Evolutionary conservation across 169 alveolate genomes (phyloP).

Genomic region (Hammondia hammondi): DNA sequence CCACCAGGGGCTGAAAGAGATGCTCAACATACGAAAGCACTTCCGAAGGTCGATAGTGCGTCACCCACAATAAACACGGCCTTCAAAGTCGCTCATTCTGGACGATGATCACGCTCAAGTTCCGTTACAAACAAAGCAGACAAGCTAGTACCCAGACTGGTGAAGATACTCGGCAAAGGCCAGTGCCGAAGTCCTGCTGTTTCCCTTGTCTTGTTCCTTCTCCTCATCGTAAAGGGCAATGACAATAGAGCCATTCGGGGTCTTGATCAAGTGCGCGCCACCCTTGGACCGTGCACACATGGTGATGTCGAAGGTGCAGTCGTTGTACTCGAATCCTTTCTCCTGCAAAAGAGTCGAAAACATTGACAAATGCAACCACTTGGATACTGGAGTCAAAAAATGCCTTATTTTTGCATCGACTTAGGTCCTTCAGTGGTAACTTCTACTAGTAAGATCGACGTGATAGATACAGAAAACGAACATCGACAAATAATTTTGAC

Average conservation of each 20-base stretch:
- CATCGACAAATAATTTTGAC: too few species aligned
- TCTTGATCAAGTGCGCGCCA: conserved; percentile 73
- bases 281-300: conserved; percentile 70
- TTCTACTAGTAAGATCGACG: too few species aligned
- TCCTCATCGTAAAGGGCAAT: conserved; percentile 77
- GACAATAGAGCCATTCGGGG: conserved; percentile 72
- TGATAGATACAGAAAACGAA: too few species aligned
- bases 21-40: background rate
- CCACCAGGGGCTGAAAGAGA: background rate
- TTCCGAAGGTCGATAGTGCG: background rate
- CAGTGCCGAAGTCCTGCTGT: conserved; percentile 73
- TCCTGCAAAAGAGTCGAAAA: conserved; percentile 23
- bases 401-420: too few species aligned
- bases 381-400: background rate
- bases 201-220: conserved; percentile 73
- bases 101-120: background rate
- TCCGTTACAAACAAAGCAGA: background rate
- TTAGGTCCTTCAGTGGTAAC: too few species aligned
- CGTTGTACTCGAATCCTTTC: conserved; percentile 42
- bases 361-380: background rate
- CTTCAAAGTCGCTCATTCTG: background rate
- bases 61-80: background rate
- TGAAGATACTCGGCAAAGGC: conserved; percentile 75
- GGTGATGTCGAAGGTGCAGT: conserved; percentile 39
- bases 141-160: conserved; percentile 70